phyloP scores from a whole-genome alignment of 306 rosid species.

The Vicia faba region DNA sequence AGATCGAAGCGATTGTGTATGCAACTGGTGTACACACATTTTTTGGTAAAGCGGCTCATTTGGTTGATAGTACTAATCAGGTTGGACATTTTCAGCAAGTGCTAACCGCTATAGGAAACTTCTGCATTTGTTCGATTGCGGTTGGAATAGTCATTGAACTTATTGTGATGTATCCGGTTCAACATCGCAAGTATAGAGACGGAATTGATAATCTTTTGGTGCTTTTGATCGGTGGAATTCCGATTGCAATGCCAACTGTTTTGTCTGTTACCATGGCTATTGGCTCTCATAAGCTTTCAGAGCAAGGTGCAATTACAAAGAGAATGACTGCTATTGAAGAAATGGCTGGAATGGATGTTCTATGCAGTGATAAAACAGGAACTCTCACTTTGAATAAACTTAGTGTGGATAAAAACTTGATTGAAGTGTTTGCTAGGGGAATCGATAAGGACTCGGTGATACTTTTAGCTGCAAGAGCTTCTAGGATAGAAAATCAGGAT shows the following conservation, averaged over 20 bases:
- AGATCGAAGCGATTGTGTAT: conserved; percentile 88
- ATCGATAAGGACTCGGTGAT: conserved; percentile 76
- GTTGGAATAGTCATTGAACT: conserved; percentile 72
- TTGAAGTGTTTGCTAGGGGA: conserved; percentile 81
- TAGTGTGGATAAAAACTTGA: conserved; percentile 71
- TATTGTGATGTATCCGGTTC: conserved; percentile 89
- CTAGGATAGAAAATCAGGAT: conserved; percentile 93
- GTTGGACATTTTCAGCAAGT: conserved; percentile 97
- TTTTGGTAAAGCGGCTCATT: conserved; percentile 93
- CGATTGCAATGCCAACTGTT: conserved; percentile 99
- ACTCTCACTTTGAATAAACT: conserved; percentile 89
- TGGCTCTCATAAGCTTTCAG: conserved; percentile 93
- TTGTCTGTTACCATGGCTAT: conserved; percentile 98
- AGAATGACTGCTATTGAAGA: conserved; percentile 99
- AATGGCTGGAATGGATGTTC: conserved; percentile 99
- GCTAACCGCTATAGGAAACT: conserved; percentile 92
- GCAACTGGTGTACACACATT: conserved; percentile 98
- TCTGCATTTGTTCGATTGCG: conserved; percentile 90
- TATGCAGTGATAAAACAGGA: conserved; percentile 97
- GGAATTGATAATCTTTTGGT: conserved; percentile 92
- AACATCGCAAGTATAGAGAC: conserved; percentile 75
- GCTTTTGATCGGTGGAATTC: conserved; percentile 95
- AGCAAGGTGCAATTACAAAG: conserved; percentile 95
- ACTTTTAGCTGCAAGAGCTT: conserved; percentile 96
- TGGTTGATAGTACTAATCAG: conserved; percentile 95